Conservation (phyloP, 129 eudicot genomes). For the Tagetes erecta region DNA sequence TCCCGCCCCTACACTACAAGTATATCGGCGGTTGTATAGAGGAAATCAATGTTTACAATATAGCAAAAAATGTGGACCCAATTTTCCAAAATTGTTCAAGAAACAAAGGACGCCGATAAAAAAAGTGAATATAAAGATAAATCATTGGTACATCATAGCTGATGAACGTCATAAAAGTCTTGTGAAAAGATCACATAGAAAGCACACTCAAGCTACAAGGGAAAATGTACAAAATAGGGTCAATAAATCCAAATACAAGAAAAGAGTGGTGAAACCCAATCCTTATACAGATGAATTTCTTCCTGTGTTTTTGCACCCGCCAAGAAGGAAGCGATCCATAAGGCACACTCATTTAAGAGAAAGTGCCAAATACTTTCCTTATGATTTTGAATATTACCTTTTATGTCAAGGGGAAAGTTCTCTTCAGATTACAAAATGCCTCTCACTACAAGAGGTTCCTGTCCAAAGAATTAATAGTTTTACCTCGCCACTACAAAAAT, state of each 20-base stretch:
- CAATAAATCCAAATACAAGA: conserved; percentile 26
- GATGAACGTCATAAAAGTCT: conserved; percentile 11
- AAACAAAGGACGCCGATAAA: conserved; percentile 34
- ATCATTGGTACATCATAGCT: conserved; percentile 6
- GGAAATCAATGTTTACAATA: conserved; percentile 36
- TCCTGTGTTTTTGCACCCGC: conserved; percentile 6
- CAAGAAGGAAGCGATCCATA: conserved; percentile 28
- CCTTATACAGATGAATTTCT: background rate
- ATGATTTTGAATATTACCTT: conserved; percentile 3
- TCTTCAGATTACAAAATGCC: conserved; percentile 12
- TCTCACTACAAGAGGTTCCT: conserved; percentile 22
- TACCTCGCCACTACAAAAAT: background rate
- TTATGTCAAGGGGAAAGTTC: conserved; percentile 14
- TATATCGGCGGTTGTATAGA: conserved; percentile 28
- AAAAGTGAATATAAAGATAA: conserved; percentile 12
- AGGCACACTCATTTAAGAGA: conserved; percentile 9
- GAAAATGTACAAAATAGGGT: conserved; percentile 7
- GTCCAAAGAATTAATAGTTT: conserved; percentile 19
- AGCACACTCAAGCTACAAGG: background rate
- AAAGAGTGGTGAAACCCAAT: background rate
- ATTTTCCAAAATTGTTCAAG: conserved; percentile 40
- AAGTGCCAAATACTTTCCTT: conserved; percentile 2
- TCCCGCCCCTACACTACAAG: conserved; percentile 20
- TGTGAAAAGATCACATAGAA: conserved; percentile 17
- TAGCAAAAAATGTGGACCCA: conserved; percentile 38